Base-by-base conservation (phyloP, 257 asterid species). In the Plectranthus barbatus region DNA sequence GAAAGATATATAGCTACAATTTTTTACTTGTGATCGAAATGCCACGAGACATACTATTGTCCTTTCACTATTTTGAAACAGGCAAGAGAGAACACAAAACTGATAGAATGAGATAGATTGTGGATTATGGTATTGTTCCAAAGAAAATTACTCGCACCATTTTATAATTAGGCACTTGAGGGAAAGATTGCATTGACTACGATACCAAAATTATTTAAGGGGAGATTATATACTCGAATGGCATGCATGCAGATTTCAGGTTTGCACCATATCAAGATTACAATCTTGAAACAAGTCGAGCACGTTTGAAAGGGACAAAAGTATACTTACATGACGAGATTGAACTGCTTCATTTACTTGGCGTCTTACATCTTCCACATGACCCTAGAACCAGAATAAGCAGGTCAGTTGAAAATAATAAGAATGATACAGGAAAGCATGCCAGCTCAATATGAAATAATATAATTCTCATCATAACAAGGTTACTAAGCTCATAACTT, bases 331-430 rank as follows among this genome's bases (percentile, higher is more conserved):
- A 79, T 90, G 95, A 54, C 99, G 97, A 62, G 87, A 74, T 61
- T 78, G 94, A 76, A 87, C 92, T 29, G 96, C 97, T 85, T 93
- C 99, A 66, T 90, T 79, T 45, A 90, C 96, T 83, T 90, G 94
- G 71, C 95, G 95, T 68, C 88, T 76, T 69, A 83, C 95, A 66
- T 87, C 96, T 72, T 85, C 94, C 79, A 87, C 96, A 39, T 87
- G 95, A 68, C 97, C 97, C 99, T 93, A 70, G 72, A 74, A 69
- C 66, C 55, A 77, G 40, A 64, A 45, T 65, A 51, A 66, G 65
- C n/a, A 14, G 24, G 42, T 74, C 23, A 73, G 68, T 66, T 61
- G 37, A 69, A 11, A 50, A 4, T 50, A 50, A 21, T 7, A 50
- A 20, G 23, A 11, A 21, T 26, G 31, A 26, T 21, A 50, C 24